Evolutionary conservation across 331 rosid species (phyloP).

Genomic region (Malus hybrid): DNA sequence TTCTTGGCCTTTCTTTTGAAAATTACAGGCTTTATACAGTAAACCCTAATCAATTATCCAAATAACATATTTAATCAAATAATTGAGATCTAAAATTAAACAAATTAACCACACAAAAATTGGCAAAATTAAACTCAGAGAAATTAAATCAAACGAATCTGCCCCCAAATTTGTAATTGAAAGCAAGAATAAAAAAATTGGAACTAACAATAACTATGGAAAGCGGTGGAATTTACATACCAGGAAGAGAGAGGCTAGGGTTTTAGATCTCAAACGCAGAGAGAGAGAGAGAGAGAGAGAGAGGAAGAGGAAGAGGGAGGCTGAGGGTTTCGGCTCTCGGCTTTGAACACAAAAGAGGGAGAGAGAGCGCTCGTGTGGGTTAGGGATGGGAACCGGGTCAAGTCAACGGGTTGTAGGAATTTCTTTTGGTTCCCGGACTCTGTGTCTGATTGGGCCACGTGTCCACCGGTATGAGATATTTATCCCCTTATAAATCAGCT

Average conservation of each 20-base stretch:
- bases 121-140: not conserved
- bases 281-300: not conserved
- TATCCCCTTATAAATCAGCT: not conserved
- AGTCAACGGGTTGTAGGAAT: constrained; percentile 7
- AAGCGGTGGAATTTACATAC: not conserved
- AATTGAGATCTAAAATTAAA: not conserved
- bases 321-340: not conserved
- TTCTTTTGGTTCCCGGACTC: not conserved
- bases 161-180: not conserved
- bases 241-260: not conserved
- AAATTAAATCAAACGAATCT: not conserved
- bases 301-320: too few species aligned
- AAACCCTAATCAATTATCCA: not conserved
- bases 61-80: not conserved
- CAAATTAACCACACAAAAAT: not conserved
- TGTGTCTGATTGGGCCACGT: constrained; percentile 3
- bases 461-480: not conserved
- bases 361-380: not conserved
- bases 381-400: not conserved
- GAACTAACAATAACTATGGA: not conserved
- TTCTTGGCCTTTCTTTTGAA: too few species aligned
- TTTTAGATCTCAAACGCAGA: not conserved
- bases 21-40: too few species aligned
- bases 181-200: not conserved
- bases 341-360: not conserved